A percentile compares a stretch with the other conserved stretches of the same genome.
Evolutionary conservation across 352 stramenopile genomes (phyloP).

Genomic region (Phytophthora syringae): DNA sequence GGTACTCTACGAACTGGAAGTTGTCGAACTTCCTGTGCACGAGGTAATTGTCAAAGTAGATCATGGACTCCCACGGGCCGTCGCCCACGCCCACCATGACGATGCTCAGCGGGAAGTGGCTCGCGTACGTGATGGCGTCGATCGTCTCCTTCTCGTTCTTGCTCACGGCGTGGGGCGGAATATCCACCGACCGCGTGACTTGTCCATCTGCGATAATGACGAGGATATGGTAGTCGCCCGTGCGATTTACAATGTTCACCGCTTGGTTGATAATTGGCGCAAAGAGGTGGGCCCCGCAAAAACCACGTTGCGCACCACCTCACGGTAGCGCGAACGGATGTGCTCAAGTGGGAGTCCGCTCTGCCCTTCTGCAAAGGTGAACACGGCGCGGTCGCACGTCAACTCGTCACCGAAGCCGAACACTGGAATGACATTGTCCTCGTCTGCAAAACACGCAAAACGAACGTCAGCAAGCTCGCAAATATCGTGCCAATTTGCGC

Average conservation of each 20-base stretch:
- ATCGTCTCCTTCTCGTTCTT: conserved; percentile 91
- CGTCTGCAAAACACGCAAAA: conserved; percentile 49
- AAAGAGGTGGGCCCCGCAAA: conserved; percentile 89
- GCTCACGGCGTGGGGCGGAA: conserved; percentile 71
- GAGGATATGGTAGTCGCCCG: conserved; percentile 85
- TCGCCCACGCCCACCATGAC: conserved; percentile 86
- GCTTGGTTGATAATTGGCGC: conserved; percentile 88
- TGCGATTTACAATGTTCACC: conserved; percentile 80
- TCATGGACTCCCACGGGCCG: conserved; percentile 83
- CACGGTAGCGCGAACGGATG: conserved; percentile 73
- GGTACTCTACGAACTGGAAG: conserved; percentile 89
- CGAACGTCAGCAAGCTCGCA: too few relatives aligned
- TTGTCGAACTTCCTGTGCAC: conserved; percentile 85
- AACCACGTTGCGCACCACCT: conserved; percentile 72
- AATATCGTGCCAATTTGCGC: too few relatives aligned
- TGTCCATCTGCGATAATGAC: conserved; percentile 90
- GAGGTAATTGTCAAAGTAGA: conserved; percentile 84
- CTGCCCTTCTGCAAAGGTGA: conserved; percentile 58
- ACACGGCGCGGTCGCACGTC: conserved; percentile 81
- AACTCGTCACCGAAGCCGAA: conserved; percentile 87
- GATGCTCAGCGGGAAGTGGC: conserved; percentile 82
- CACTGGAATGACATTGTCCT: conserved; percentile 86
- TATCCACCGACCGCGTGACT: conserved; percentile 85
- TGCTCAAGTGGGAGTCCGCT: conserved; percentile 67
- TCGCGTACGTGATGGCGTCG: conserved; percentile 82